Evolutionary conservation across 768 basidiomycete species (phyloP), one percentile per base, ranked within the genome.

Genomic region (Auricularia auricula-judae): DNA sequence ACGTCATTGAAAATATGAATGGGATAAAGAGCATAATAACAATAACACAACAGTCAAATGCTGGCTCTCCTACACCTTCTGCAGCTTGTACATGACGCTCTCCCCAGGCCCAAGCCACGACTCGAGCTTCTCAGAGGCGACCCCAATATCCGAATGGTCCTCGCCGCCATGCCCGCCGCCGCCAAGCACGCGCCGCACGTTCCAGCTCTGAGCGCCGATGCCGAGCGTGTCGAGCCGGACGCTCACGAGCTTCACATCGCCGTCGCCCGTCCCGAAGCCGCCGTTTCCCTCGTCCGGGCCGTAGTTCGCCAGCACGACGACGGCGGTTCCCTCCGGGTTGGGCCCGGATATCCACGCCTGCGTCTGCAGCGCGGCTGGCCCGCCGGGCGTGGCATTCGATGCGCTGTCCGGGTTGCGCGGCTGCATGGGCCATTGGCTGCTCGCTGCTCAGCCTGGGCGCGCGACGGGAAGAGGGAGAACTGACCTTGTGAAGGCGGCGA

Each of bases 261-360:
- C 23, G 56, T 59, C 56, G 56, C 10, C 5, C 23, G 21, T 33
- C 34, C 56, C 56, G 56, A 59, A 59, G 3, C 56, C 56, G 16
- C 23, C 56, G 23, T 18, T 23, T 2, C 56, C 56, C 33, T 59
- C 56, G 56, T 59, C 56, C 23, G 53, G 53, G 56, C 63, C 63
- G 35, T 58, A 58, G 39, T 64, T 64, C 10, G 54, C 54, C 4
- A 64, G 39, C 18, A 64, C 63, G 3, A 64, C 63, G 21, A 64
- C 54, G 4, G 63, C 54, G 11, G 43, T 42, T 1, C 63, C 63
- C 18, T 23, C 35, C 11, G 36, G 53, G 10, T 54, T 59, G 10
- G 56, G 63, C 7, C 63, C 63, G 8, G 63, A 43, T 29, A 64
- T 60, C 63, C 63, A 64, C 29, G 63, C 56, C 42, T 64, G 63